phyloP scores from a whole-genome alignment of 2,329 filamentous ascomycete species.

The Cercospora sp. region DNA sequence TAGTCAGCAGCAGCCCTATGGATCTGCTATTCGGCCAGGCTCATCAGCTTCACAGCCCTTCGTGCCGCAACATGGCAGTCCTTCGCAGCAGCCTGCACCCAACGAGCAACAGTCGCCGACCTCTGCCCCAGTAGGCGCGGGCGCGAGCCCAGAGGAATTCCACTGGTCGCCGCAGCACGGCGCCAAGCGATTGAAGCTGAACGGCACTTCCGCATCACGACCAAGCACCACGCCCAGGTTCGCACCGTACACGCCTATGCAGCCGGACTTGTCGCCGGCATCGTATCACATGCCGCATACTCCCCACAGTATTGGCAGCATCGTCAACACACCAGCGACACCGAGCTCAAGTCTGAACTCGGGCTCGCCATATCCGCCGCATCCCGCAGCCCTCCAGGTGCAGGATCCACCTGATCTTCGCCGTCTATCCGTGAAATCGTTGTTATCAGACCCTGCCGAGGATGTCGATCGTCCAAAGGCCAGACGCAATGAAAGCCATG shows the following conservation, averaged over 20 bases:
- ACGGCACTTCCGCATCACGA: constrained; percentile 21
- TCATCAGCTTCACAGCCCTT: neutral
- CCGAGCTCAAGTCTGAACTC: constrained; percentile 42
- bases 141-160: constrained; percentile 30
- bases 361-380: constrained; percentile 32
- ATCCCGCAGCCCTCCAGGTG: constrained; percentile 24
- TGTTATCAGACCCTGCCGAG: constrained; percentile 58
- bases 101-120: constrained; percentile 23
- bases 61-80: neutral
- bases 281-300: constrained; percentile 32
- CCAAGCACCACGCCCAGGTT: constrained; percentile 33
- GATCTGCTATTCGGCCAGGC: neutral
- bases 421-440: constrained; percentile 65
- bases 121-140: constrained; percentile 20
- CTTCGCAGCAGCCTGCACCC: constrained; percentile 3
- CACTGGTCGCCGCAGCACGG: constrained; percentile 41
- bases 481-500: constrained; percentile 23
- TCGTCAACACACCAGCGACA: constrained; percentile 47
- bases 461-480: constrained; percentile 26
- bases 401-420: constrained; percentile 49
- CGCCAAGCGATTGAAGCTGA: constrained; percentile 41
- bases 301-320: constrained; percentile 45
- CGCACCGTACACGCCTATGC: constrained; percentile 29
- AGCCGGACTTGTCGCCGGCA: constrained; percentile 43
- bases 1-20: constrained; percentile 13